Percentiles rank a stretch among this genome's conserved stretches.
These are phyloP conservation scores for Paraglomus brasilianum DNA, from an alignment of 192 early-diverging fungal genomes.

Conservation along the genomic window DNA sequence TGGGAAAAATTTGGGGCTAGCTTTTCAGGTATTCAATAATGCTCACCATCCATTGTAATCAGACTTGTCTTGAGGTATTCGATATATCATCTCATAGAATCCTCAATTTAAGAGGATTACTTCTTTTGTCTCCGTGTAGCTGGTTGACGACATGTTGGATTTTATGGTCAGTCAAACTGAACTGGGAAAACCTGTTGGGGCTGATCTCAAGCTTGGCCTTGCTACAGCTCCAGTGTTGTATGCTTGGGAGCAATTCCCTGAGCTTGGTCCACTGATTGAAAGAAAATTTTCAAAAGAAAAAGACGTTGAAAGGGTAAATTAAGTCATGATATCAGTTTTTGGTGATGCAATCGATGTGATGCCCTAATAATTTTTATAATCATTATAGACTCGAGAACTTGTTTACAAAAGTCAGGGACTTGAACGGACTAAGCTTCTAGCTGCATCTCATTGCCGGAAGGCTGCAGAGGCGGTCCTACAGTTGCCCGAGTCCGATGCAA, in stretches of 20 bases:
- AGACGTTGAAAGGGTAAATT: constrained; percentile 68
- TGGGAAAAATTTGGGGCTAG: constrained; percentile 87
- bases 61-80: too few species aligned
- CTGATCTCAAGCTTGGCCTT: constrained; percentile 84
- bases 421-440: constrained; percentile 71
- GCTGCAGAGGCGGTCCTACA: constrained; percentile 68
- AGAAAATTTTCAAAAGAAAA: constrained; percentile 78
- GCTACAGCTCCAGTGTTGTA: constrained; percentile 94
- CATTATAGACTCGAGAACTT: constrained; percentile 64
- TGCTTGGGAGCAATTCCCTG: constrained; percentile 85
- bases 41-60: too few species aligned
- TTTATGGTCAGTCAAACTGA: constrained; percentile 75
- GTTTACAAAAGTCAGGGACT: constrained; percentile 82
- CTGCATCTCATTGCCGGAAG: constrained; percentile 68
- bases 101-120: neutral
- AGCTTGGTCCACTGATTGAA: constrained; percentile 80
- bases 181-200: constrained; percentile 89
- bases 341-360: too few species aligned
- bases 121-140: constrained; percentile 40
- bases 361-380: too few species aligned
- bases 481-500: constrained; percentile 73
- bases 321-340: too few species aligned
- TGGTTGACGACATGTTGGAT: constrained; percentile 90
- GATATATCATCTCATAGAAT: too few species aligned
- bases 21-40: constrained; percentile 92